Evolutionary conservation across 495 filamentous ascomycete species (phyloP).

Genomic region (Penicillium coffeae): DNA sequence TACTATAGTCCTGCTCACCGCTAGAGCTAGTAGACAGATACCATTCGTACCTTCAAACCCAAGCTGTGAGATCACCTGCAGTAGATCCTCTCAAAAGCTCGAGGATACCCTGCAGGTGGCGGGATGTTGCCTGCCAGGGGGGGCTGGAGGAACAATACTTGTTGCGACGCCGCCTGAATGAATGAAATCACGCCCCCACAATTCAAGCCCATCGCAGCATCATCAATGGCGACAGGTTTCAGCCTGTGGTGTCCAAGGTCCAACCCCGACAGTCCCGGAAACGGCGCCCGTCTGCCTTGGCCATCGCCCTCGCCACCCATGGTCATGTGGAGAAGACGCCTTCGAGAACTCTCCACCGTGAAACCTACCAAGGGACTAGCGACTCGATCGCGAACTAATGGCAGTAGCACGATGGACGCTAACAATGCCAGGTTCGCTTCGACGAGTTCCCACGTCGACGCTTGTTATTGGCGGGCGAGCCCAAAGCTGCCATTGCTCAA

Average conservation of each 20-base stretch:
- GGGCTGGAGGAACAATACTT: not conserved
- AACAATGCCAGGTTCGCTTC: not conserved
- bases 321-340: not conserved
- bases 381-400: not conserved
- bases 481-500: too few species aligned
- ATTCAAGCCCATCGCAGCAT: not conserved
- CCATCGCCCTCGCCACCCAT: not conserved
- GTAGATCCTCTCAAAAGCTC: not conserved
- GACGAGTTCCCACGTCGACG: too few species aligned
- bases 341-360: not conserved
- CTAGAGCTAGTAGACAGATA: slow-evolving; percentile 1
- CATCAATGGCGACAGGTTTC: not conserved
- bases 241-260: not conserved
- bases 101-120: slow-evolving; percentile 6
- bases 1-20: slow-evolving; percentile 1
- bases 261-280: not conserved
- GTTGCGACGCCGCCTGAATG: not conserved
- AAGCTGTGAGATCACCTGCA: slow-evolving; percentile 1
- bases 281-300: not conserved
- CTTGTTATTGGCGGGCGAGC: too few species aligned
- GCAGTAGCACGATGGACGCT: not conserved
- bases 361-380: not conserved
- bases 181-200: slow-evolving; percentile 15
- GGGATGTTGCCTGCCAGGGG: slow-evolving; percentile 10
- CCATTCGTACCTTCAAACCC: not conserved